These are phyloP conservation scores for Rickenella mellea DNA, from an alignment of 768 basidiomycete genomes.

Conservation along the genomic window DNA sequence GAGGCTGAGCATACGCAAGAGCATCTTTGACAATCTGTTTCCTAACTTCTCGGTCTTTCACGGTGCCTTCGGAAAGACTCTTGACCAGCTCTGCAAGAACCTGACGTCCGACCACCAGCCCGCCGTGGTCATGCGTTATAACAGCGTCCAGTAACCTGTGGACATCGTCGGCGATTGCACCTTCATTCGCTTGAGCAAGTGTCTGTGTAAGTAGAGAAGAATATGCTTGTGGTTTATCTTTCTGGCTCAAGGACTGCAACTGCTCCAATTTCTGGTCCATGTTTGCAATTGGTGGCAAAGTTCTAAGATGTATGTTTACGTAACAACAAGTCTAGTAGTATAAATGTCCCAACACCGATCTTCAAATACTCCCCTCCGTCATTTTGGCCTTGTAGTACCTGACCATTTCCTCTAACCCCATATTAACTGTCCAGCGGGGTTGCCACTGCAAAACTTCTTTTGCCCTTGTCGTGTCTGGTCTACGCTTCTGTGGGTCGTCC, in stretches of 20 bases:
- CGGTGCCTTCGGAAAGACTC: slow-evolving; percentile 44
- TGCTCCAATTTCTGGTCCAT: slow-evolving; percentile 67
- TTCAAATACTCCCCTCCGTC: slow-evolving; percentile 70
- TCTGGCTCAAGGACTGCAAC: slow-evolving; percentile 58
- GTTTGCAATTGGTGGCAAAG: slow-evolving; percentile 1
- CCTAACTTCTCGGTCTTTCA: slow-evolving; percentile 46
- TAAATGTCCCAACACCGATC: background rate
- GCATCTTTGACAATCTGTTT: slow-evolving; percentile 73
- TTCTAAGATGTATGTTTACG: background rate
- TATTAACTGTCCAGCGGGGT: slow-evolving; percentile 85
- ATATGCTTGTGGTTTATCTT: slow-evolving; percentile 77
- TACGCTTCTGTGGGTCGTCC: slow-evolving; percentile 91
- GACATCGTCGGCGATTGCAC: slow-evolving; percentile 43
- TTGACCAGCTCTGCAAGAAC: slow-evolving; percentile 80
- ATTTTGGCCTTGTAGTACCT: slow-evolving; percentile 88
- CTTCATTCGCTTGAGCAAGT: slow-evolving; percentile 39
- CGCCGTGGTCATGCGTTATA: slow-evolving; percentile 71
- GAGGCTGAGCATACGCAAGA: slow-evolving; percentile 58
- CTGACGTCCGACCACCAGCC: slow-evolving; percentile 82
- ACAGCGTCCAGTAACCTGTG: slow-evolving; percentile 71
- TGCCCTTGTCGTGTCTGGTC: slow-evolving; percentile 88
- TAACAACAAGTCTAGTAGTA: background rate
- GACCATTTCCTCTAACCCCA: slow-evolving; percentile 94
- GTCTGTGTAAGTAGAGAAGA: slow-evolving; percentile 59
- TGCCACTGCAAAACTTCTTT: slow-evolving; percentile 82